phyloP scores from a whole-genome alignment of 306 rosid species.

The Vicia sativa region DNA sequence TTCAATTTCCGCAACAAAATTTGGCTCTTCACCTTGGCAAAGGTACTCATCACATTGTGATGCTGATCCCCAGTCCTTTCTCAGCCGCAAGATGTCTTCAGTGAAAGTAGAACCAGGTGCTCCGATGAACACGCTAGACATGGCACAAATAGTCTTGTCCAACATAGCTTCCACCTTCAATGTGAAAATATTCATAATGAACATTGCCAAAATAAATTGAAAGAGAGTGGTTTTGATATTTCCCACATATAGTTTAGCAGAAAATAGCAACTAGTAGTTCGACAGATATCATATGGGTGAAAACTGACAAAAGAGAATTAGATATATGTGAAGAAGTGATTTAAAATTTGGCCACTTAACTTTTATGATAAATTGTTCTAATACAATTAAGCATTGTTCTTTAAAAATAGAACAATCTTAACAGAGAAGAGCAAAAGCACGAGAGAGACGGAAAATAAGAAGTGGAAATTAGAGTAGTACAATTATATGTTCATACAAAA shows the following conservation, averaged over 20 bases:
- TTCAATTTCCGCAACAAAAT: constrained; percentile 75
- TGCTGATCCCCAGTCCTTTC: constrained; percentile 89
- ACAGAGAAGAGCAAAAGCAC: not conserved
- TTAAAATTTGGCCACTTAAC: not conserved
- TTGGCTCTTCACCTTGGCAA: constrained; percentile 91
- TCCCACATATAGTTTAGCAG: not conserved
- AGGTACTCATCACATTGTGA: constrained; percentile 90
- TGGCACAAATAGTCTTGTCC: constrained; percentile 95
- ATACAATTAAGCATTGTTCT: not conserved
- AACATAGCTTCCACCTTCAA: constrained; percentile 96
- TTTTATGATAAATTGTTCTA: not conserved
- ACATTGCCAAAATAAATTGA: constrained; percentile 22
- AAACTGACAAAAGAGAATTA: not conserved
- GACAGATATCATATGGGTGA: not conserved
- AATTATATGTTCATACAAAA: not conserved
- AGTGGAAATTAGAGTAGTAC: not conserved
- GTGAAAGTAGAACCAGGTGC: constrained; percentile 98
- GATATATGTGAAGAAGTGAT: not conserved
- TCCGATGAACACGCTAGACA: constrained; percentile 89
- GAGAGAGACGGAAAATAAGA: no score
- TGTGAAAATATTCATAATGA: constrained; percentile 32
- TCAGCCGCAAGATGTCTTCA: constrained; percentile 84
- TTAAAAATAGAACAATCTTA: not conserved
- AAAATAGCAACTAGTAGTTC: not conserved
- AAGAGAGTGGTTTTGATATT: not conserved